Evolutionary conservation across 805 yeast genomes (phyloP).

Genomic region (Teunomyces atbi): DNA sequence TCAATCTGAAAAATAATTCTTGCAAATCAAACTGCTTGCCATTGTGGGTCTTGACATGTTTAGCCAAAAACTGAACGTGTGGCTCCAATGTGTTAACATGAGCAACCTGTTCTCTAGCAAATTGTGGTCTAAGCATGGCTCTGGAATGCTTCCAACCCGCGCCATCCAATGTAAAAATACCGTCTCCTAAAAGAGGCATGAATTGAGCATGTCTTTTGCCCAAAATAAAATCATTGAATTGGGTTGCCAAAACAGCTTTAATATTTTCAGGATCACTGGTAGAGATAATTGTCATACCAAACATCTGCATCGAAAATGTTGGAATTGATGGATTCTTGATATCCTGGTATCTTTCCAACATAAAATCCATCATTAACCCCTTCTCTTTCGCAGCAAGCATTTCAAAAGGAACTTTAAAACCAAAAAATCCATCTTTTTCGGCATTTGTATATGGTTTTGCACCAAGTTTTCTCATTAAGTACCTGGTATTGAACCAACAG

Average conservation of each 20-base stretch:
- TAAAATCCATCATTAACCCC: constrained; percentile 20
- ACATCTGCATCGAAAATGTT: constrained; percentile 12
- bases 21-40: constrained; percentile 37
- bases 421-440: constrained; percentile 13
- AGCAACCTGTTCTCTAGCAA: constrained; percentile 43
- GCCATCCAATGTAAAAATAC: constrained; percentile 43
- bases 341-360: constrained; percentile 12
- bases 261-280: constrained; percentile 42
- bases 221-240: constrained; percentile 39
- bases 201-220: constrained; percentile 39
- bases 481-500: not conserved
- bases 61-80: constrained; percentile 34
- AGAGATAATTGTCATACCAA: constrained; percentile 18
- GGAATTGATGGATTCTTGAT: constrained; percentile 13
- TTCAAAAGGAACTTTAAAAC: constrained; percentile 15
- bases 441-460: constrained; percentile 9
- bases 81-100: constrained; percentile 41
- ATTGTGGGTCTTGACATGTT: constrained; percentile 24
- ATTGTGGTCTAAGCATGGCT: constrained; percentile 45
- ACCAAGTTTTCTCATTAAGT: constrained; percentile 6
- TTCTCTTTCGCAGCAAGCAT: constrained; percentile 13
- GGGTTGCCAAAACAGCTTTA: constrained; percentile 43
- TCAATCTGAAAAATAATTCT: constrained; percentile 36
- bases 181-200: constrained; percentile 40
- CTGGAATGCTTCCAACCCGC: constrained; percentile 45